These are phyloP conservation scores for Solanum sejunctum DNA, from an alignment of 257 asterid genomes.

Conservation along the genomic window DNA sequence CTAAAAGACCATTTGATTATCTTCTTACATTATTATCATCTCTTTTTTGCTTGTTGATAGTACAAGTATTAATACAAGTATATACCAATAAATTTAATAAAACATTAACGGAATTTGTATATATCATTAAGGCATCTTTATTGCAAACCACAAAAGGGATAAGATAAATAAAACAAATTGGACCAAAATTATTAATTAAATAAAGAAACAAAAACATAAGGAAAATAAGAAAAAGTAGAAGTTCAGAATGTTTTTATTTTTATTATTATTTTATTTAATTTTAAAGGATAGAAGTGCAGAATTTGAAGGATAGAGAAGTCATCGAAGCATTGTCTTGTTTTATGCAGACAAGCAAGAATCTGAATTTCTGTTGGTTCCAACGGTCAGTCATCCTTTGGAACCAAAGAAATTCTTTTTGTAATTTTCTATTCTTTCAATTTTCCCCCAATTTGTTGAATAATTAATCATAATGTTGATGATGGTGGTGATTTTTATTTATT, in stretches of 20 bases:
- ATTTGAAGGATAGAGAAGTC: not conserved
- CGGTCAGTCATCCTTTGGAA: constrained; percentile 9
- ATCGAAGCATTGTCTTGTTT: not conserved
- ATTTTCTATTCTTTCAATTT: not conserved
- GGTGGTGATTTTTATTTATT: not conserved
- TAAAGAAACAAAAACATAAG: not conserved
- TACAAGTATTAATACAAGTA: not conserved
- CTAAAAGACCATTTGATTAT: not conserved
- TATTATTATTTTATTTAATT: not conserved
- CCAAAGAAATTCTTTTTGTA: constrained; percentile 9
- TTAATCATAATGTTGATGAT: not conserved
- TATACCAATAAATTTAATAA: not conserved
- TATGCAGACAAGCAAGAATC: constrained; percentile 3
- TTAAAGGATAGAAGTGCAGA: not conserved
- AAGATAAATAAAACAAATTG: not conserved
- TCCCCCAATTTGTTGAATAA: not conserved
- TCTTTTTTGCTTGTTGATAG: not conserved
- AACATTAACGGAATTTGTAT: not conserved
- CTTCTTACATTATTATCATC: not conserved
- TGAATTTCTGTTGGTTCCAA: constrained; percentile 17
- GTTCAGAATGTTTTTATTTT: not conserved
- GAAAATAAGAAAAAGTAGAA: not conserved
- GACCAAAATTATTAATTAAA: not conserved
- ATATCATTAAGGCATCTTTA: not conserved
- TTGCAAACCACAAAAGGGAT: not conserved